A percentile compares a stretch with the other conserved stretches of the same genome.
Conservation (phyloP, 225 moss, liverwort and hornwort genomes). For the Pseudisothecium myosuroides region DNA sequence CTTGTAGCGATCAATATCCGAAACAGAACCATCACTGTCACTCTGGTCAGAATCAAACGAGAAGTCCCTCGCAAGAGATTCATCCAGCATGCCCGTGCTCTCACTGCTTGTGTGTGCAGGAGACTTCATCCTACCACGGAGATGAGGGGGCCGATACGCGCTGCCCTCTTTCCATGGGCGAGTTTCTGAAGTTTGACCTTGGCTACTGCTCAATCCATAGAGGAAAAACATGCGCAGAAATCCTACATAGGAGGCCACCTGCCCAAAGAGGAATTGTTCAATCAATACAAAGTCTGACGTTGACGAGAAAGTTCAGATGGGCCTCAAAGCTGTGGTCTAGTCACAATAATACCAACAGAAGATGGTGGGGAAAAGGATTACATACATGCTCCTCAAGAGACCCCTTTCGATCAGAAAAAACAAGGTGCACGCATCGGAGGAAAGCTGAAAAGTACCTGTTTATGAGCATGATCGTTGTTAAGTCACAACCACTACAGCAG, state of each 20-base stretch:
- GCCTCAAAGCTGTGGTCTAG: neutral
- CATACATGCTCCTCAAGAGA: constrained; percentile 75
- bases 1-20: constrained; percentile 78
- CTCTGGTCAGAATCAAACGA: constrained; percentile 50
- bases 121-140: constrained; percentile 53
- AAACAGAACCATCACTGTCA: constrained; percentile 47
- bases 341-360: neutral
- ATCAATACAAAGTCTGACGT: neutral
- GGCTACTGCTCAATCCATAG: constrained; percentile 56
- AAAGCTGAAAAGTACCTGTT: constrained; percentile 79
- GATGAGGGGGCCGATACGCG: constrained; percentile 80
- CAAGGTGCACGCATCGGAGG: constrained; percentile 78
- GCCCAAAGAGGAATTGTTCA: constrained; percentile 12
- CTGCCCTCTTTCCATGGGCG: constrained; percentile 39
- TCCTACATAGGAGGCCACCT: constrained; percentile 67
- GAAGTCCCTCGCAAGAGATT: constrained; percentile 5
- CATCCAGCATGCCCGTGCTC: neutral
- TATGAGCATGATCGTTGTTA: neutral
- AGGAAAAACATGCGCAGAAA: constrained; percentile 68
- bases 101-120: constrained; percentile 1
- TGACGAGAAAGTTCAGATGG: neutral
- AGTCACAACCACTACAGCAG: neutral
- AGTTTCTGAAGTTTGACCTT: constrained; percentile 24
- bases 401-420: constrained; percentile 68
- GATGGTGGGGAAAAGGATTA: neutral